A percentile compares a stretch with the other conserved stretches of the same genome.
These are phyloP conservation scores for Suillus plorans DNA, from an alignment of 768 basidiomycete genomes.

Conservation along the genomic window DNA sequence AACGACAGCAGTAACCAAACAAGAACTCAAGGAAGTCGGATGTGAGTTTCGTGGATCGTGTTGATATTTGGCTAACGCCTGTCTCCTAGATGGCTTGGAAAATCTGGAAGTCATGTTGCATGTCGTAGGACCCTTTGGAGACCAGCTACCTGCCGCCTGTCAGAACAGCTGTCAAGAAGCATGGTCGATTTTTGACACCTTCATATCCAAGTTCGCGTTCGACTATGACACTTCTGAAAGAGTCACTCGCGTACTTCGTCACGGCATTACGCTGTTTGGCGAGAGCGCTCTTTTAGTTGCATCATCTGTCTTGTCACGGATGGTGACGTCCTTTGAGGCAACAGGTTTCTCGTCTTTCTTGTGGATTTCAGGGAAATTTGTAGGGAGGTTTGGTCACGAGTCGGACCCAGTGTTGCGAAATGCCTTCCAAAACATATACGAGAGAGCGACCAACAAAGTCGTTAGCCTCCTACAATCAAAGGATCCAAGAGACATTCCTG, in stretches of 20 bases:
- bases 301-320: slow-evolving; percentile 67
- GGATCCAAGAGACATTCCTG: slow-evolving; percentile 74
- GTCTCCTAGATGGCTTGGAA: slow-evolving; percentile 72
- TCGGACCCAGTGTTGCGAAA: slow-evolving; percentile 53
- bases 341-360: slow-evolving; percentile 85
- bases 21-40: slow-evolving; percentile 65
- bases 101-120: slow-evolving; percentile 91
- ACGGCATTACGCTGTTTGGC: slow-evolving; percentile 82
- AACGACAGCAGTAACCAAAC: slow-evolving; percentile 56
- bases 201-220: slow-evolving; percentile 76
- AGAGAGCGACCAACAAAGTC: slow-evolving; percentile 72
- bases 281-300: slow-evolving; percentile 62
- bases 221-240: slow-evolving; percentile 80
- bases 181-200: slow-evolving; percentile 80
- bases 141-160: slow-evolving; percentile 79
- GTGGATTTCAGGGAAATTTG: slow-evolving; percentile 90
- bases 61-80: slow-evolving; percentile 11
- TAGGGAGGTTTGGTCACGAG: slow-evolving; percentile 73
- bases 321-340: slow-evolving; percentile 75
- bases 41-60: slow-evolving; percentile 45
- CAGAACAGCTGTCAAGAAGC: slow-evolving; percentile 75
- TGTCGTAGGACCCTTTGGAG: slow-evolving; percentile 79
- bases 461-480: slow-evolving; percentile 67
- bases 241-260: slow-evolving; percentile 78
- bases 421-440: slow-evolving; percentile 66